A percentile compares a stretch with the other conserved stretches of the same genome.
Evolutionary conservation across 495 filamentous ascomycete genomes (phyloP).

Genomic region (Hypomontagnella monticulosa): DNA sequence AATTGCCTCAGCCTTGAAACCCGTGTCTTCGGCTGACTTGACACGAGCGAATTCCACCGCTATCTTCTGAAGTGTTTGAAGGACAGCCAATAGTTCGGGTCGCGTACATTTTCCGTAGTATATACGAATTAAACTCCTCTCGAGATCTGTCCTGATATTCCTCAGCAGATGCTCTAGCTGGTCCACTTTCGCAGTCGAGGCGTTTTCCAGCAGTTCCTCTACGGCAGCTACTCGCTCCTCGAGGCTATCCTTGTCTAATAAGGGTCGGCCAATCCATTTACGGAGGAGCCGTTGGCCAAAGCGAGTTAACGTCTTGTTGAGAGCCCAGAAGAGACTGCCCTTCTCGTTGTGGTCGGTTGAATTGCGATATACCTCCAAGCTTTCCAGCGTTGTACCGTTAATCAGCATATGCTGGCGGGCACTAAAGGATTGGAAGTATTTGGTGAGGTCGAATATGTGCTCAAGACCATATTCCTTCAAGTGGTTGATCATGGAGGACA

Average conservation of each 20-base stretch:
- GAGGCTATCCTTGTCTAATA: constrained; percentile 79
- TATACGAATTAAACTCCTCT: constrained; percentile 91
- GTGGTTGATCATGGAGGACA: constrained; percentile 97
- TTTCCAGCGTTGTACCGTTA: constrained; percentile 94
- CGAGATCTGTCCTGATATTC: constrained; percentile 82
- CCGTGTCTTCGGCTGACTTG: constrained; percentile 70
- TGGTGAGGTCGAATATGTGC: constrained; percentile 95
- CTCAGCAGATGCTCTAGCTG: constrained; percentile 74
- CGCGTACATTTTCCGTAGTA: constrained; percentile 97
- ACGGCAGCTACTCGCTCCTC: constrained; percentile 89
- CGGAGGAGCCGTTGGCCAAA: constrained; percentile 89
- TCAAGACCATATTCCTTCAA: constrained; percentile 92
- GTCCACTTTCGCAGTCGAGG: constrained; percentile 72
- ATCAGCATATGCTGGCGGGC: constrained; percentile 94
- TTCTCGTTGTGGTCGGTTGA: constrained; percentile 86
- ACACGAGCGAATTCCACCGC: constrained; percentile 75
- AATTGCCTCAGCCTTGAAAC: constrained; percentile 77
- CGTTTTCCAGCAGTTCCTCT: constrained; percentile 81
- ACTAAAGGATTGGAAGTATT: constrained; percentile 97
- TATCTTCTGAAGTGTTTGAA: constrained; percentile 87
- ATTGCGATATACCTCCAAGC: constrained; percentile 95
- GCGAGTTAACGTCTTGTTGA: constrained; percentile 90
- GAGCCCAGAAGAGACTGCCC: constrained; percentile 93
- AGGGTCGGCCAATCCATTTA: constrained; percentile 93
- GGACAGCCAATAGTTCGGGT: constrained; percentile 83